Evolutionary conservation across 257 asterid genomes (phyloP), one percentile per base, ranked within the genome.

Genomic region (Haberlea rhodopensis): DNA sequence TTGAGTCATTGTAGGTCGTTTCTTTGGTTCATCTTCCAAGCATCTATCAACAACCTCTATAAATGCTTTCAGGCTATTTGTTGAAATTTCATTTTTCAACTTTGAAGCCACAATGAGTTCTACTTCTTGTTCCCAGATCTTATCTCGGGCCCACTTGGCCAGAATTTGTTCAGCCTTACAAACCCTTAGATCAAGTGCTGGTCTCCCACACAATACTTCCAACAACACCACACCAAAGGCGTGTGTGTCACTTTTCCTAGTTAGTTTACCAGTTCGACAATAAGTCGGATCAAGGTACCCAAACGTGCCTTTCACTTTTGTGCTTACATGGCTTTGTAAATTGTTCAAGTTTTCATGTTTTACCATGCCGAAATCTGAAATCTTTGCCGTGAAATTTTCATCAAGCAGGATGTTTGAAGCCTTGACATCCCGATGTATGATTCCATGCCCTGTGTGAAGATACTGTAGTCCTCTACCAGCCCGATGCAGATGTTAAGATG

Each of bases 161-260:
- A 85, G 65, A 62, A 71, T 67, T 22, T 68, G 81, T 29, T 81
- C 76, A 31, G 81, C 82, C 62, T 77, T 86, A 18, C 31, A 45
- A 51, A 67, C 57, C 31, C 67, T 59, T 22, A 31, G 54, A 59
- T 78, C 79, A 78, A 78, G 65, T 9, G 85, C 85, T 13, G 85
- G 82, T 57, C 88, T 81, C 51, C 87, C 89, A 22, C 86, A 73
- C 46, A 83, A 71, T 18, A 80, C 76, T 74, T 81, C 88, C 53
- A 86, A 75, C 66, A 83, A 43, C 77, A 86, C 85, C 57, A 81
- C 88, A 25, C 94, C 90, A 68, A 83, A 86, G 28, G 86, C 87
- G 53, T 86, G 83, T 15, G 81, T 83, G 64, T 86, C 94, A 4
- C 76, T 77, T 73, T 86, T 86, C 68, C 80, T n/a, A n/a, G n/a